Evolutionary conservation across 441 rosid species (phyloP).

Genomic region (Aquilaria agallochum): DNA sequence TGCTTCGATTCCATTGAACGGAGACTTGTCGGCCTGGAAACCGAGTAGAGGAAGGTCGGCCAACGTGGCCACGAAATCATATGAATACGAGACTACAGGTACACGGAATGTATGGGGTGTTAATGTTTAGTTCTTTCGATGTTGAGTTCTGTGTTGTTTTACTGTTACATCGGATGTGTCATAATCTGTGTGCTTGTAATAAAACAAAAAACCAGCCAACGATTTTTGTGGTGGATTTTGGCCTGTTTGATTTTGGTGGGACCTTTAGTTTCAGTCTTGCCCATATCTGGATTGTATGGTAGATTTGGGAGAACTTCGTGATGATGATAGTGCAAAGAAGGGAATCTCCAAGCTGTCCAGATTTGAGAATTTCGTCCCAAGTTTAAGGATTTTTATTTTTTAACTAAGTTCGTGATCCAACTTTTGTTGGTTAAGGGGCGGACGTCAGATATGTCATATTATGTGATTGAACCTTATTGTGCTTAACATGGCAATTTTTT

Average conservation of each 20-base stretch:
- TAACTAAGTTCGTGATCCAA: constrained; percentile 1
- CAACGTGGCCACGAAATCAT: constrained; percentile 51
- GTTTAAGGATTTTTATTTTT: constrained; percentile 1
- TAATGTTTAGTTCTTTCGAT: not conserved
- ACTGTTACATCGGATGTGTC: constrained; percentile 17
- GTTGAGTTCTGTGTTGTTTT: constrained; percentile 1
- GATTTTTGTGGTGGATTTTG: constrained; percentile 3
- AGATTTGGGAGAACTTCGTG: constrained; percentile 20
- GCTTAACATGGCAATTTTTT: constrained; percentile 12
- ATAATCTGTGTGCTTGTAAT: not conserved
- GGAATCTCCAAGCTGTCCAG: constrained; percentile 30
- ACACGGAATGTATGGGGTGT: not conserved
- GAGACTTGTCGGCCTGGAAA: constrained; percentile 49
- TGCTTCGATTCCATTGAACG: constrained; percentile 58
- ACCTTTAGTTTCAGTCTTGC: constrained; percentile 35
- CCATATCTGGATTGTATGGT: constrained; percentile 38
- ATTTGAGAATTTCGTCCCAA: constrained; percentile 19
- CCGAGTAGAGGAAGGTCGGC: constrained; percentile 51
- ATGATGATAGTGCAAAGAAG: constrained; percentile 25
- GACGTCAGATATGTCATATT: no score
- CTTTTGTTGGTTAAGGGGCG: not conserved
- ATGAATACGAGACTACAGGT: constrained; percentile 53
- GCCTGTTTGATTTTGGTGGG: constrained; percentile 27
- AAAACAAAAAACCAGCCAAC: not conserved
- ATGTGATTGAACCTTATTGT: constrained; percentile 17